phyloP scores from a whole-genome alignment of 148 eudicot species.

The Persicaria tinctoria region DNA sequence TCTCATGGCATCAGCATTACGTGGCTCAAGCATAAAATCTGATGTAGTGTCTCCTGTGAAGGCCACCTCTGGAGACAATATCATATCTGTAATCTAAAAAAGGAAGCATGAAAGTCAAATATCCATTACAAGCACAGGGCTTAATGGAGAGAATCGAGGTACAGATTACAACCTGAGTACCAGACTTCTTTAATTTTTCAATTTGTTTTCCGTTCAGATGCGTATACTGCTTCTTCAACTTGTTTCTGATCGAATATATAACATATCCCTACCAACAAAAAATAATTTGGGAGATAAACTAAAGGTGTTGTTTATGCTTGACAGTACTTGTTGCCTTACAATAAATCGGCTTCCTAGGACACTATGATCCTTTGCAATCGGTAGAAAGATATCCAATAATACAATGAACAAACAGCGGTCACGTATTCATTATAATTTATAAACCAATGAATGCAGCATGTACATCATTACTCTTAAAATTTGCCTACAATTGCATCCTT shows the following conservation, averaged over 20 bases:
- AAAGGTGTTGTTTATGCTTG: neutral
- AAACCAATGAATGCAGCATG: too few relatives aligned
- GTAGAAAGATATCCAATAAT: neutral
- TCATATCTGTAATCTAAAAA: conserved; percentile 74
- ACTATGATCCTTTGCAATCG: neutral
- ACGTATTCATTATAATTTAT: too few relatives aligned
- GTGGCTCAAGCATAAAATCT: conserved; percentile 80
- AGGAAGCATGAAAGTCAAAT: conserved; percentile 15
- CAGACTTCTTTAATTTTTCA: conserved; percentile 89
- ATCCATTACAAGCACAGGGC: neutral
- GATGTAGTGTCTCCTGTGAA: conserved; percentile 94
- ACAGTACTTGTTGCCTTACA: neutral
- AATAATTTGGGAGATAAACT: neutral
- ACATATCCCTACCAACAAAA: conserved; percentile 61
- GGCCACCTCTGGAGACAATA: conserved; percentile 88
- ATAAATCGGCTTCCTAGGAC: neutral
- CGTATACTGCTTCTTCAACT: conserved; percentile 73
- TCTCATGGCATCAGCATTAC: conserved; percentile 85
- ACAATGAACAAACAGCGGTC: too few relatives aligned
- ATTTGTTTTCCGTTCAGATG: conserved; percentile 87
- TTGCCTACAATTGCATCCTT: neutral
- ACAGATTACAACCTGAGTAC: conserved; percentile 57
- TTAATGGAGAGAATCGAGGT: neutral
- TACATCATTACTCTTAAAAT: too few relatives aligned
- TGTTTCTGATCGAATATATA: conserved; percentile 77